phyloP scores from a whole-genome alignment of 345 rosid genomes.

The Ricinus communis region DNA sequence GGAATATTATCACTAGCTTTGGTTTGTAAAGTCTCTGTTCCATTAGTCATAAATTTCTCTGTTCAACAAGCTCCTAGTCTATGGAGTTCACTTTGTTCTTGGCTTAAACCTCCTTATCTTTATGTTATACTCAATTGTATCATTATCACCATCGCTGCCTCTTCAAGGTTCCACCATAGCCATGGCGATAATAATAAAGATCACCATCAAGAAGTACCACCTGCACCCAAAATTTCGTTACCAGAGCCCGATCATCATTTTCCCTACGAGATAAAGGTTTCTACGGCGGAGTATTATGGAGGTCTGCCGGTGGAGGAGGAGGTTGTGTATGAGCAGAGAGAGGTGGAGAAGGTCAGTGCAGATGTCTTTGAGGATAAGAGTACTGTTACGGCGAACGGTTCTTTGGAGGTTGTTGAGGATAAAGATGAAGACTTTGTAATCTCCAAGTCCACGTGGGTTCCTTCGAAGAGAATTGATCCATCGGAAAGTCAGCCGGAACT shows the following conservation, averaged over 20 bases:
- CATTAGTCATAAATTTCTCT: conserved; percentile 36
- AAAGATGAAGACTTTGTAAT: conserved; percentile 31
- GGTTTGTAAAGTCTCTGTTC: conserved; percentile 35
- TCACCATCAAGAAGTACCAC: background rate
- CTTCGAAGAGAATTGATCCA: conserved; percentile 27
- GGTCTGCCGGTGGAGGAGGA: background rate
- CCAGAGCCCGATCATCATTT: background rate
- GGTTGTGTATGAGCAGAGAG: conserved; percentile 12
- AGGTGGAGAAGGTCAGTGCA: background rate
- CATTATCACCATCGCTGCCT: conserved; percentile 52
- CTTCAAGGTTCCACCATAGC: conserved; percentile 42
- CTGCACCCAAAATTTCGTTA: background rate
- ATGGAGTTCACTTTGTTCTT: conserved; percentile 44
- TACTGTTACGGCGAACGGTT: conserved; percentile 3
- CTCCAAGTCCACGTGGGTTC: conserved; percentile 32
- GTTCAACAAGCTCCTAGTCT: conserved; percentile 34
- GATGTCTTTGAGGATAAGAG: conserved; percentile 19
- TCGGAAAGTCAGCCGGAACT: conserved; percentile 31
- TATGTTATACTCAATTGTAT: conserved; percentile 50
- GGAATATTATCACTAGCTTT: conserved; percentile 36
- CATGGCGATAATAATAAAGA: background rate
- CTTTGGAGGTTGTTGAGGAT: conserved; percentile 10
- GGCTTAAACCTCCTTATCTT: conserved; percentile 62
- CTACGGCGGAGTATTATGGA: background rate
- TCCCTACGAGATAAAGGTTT: background rate